phyloP scores from a whole-genome alignment of 2,329 filamentous ascomycete genomes.

The Grosmannia huntii region DNA sequence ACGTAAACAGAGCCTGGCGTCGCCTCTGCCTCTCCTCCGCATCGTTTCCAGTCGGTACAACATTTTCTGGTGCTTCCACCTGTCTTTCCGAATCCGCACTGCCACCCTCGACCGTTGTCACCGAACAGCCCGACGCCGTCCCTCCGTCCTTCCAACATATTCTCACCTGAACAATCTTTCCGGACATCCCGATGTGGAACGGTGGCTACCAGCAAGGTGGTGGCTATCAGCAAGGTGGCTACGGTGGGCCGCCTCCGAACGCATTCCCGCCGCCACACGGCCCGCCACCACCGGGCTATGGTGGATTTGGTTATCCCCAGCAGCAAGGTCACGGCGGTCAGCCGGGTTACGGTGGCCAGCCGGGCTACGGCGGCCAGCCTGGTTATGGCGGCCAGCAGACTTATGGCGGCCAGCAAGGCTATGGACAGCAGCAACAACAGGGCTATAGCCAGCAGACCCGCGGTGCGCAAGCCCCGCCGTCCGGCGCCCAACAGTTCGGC shows the following conservation, averaged over 20 bases:
- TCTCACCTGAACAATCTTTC: neutral
- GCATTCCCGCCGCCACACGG: constrained; percentile 5
- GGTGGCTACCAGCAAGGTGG: constrained; percentile 3
- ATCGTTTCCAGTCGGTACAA: neutral
- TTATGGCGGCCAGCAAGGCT: constrained; percentile 2
- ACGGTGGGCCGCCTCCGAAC: constrained; percentile 3
- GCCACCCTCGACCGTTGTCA: too few relatives aligned
- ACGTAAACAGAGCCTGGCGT: neutral
- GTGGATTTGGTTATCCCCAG: constrained; percentile 8
- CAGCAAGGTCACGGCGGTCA: neutral
- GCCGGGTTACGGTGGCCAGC: constrained; percentile 2
- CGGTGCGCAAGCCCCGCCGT: constrained; percentile 31
- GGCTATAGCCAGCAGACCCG: constrained; percentile 1
- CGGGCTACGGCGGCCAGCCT: neutral
- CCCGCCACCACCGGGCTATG: constrained; percentile 10
- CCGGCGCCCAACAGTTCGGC: constrained; percentile 44
- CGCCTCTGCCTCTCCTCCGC: neutral
- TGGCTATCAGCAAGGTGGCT: constrained; percentile 1
- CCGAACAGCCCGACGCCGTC: neutral
- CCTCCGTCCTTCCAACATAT: neutral
- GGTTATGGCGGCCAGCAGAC: neutral
- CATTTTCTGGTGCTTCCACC: neutral
- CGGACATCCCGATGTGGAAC: constrained; percentile 3
- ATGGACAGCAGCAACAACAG: neutral
- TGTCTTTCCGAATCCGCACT: neutral